Conservation (phyloP, 1,139 yeast genomes). For the Sugiyamaella japonica region DNA sequence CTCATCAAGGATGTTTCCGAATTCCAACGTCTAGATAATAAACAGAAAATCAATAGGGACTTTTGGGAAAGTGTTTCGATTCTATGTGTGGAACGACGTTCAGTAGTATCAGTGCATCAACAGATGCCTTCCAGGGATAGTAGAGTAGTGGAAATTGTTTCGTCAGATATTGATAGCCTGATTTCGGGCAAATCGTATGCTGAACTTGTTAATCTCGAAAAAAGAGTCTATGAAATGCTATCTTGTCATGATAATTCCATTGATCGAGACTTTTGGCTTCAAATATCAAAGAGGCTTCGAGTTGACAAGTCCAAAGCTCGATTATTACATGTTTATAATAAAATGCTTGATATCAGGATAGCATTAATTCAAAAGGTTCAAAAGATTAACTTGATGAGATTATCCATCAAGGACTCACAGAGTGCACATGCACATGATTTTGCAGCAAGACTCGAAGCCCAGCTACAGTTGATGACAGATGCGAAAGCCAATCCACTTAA, state of each 20-base stretch:
- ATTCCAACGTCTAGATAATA: constrained; percentile 27
- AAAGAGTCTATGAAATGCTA: constrained; percentile 31
- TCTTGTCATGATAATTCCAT: constrained; percentile 26
- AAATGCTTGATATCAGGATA: constrained; percentile 26
- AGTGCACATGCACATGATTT: background rate
- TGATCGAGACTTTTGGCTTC: constrained; percentile 41
- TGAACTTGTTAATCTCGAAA: constrained; percentile 34
- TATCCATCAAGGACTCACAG: background rate
- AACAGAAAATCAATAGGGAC: constrained; percentile 20
- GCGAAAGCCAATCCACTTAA: constrained; percentile 1
- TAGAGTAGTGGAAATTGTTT: constrained; percentile 31
- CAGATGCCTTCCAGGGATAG: constrained; percentile 18
- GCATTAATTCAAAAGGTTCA: constrained; percentile 22
- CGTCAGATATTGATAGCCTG: constrained; percentile 37
- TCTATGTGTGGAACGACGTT: constrained; percentile 18
- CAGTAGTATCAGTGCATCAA: background rate
- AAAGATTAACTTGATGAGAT: background rate
- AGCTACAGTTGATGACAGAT: constrained; percentile 2
- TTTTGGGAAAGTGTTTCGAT: constrained; percentile 30
- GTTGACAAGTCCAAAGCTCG: constrained; percentile 31
- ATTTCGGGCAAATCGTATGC: constrained; percentile 32
- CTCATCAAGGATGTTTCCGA: constrained; percentile 27
- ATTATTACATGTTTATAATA: constrained; percentile 25
- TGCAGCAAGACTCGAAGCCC: background rate
- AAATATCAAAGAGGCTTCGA: constrained; percentile 32